These are phyloP conservation scores for Aspergillus saccharolyticus DNA, from an alignment of 495 filamentous ascomycete genomes.

Conservation along the genomic window DNA sequence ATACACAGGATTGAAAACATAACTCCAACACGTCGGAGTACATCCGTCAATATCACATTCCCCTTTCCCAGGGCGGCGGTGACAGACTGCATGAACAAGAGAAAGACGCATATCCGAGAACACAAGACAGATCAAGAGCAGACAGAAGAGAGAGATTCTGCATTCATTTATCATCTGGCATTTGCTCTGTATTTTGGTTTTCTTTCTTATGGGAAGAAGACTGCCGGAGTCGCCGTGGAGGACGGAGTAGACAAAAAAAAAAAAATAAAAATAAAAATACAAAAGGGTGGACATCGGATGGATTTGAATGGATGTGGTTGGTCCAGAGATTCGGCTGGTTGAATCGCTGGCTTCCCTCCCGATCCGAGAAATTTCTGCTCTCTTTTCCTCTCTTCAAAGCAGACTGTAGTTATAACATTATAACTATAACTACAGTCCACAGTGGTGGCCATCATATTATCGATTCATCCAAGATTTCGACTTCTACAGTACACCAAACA, in stretches of 20 bases:
- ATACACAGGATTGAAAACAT: not conserved
- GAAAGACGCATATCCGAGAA: not conserved
- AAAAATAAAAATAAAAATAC: constrained; percentile 1
- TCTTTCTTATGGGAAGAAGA: not conserved
- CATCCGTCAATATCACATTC: not conserved
- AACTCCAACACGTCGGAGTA: not conserved
- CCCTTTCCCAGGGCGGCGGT: not conserved
- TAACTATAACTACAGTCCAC: too few species aligned
- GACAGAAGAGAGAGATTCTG: not conserved
- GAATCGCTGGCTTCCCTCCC: constrained; percentile 26
- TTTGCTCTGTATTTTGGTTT: not conserved
- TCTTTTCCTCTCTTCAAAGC: constrained; percentile 10
- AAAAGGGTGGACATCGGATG: constrained; percentile 17
- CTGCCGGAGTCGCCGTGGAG: not conserved
- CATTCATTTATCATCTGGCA: not conserved
- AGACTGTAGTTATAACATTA: too few species aligned
- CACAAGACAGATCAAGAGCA: not conserved
- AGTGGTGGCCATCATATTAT: too few species aligned
- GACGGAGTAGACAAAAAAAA: not conserved
- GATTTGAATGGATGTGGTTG: constrained; percentile 14
- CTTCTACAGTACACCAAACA: too few species aligned
- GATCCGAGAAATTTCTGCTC: constrained; percentile 13
- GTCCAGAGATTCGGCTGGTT: constrained; percentile 12
- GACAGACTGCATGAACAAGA: not conserved
- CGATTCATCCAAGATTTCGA: too few species aligned